Conservation (phyloP, 805 yeast genomes). For the Metschnikowia henanensis region DNA sequence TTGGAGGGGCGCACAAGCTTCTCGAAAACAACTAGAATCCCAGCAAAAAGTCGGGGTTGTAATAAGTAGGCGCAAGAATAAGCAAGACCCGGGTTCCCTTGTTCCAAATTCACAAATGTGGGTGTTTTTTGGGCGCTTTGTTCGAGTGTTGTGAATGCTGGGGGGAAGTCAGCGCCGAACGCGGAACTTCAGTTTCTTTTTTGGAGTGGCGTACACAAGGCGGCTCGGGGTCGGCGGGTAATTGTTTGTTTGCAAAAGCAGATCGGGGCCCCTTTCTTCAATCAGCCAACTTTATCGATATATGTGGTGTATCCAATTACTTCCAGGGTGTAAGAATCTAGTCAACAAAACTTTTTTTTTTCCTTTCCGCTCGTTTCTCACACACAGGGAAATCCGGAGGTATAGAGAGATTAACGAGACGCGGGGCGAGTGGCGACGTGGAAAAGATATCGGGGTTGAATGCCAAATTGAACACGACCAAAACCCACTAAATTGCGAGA, state of each 20-base stretch:
- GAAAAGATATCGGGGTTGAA: neutral
- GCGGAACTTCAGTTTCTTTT: neutral
- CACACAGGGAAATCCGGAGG: conserved; percentile 4
- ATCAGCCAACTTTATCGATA: neutral
- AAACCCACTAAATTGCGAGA: too few relatives aligned
- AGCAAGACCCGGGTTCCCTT: too few relatives aligned
- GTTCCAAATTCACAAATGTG: too few relatives aligned
- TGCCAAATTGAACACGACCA: neutral
- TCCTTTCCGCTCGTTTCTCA: neutral
- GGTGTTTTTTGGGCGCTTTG: too few relatives aligned
- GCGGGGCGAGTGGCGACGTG: conserved; percentile 7
- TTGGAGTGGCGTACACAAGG: neutral
- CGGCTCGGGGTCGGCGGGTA: neutral
- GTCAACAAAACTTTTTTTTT: neutral
- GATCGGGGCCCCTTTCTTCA: neutral
- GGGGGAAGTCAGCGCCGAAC: neutral
- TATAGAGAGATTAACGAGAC: conserved; percentile 1
- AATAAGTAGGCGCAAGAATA: too few relatives aligned
- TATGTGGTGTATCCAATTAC: neutral
- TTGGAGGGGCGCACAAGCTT: too few relatives aligned
- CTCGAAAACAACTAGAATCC: too few relatives aligned
- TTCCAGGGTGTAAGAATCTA: neutral
- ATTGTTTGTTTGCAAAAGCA: neutral
- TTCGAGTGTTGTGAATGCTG: neutral
- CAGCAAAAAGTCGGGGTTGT: too few relatives aligned